Evolutionary conservation across 73 alveolate species (phyloP).

Genomic region (Paramecium primaurelia): DNA sequence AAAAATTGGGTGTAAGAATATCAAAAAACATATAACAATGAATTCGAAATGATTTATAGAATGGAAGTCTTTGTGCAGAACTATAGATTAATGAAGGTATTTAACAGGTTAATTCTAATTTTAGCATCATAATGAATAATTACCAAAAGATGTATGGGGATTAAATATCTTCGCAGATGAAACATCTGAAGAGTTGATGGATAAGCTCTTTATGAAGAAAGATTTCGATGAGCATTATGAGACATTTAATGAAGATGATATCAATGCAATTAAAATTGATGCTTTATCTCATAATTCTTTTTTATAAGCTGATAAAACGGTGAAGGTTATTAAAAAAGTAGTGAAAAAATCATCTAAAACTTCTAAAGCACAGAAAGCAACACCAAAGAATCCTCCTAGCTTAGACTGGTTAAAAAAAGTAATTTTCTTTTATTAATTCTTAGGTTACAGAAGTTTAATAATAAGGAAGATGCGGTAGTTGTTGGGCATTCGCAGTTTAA

Average conservation of each 20-base stretch:
- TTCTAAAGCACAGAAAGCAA: not conserved
- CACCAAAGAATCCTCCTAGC: not conserved
- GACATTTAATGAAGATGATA: not conserved
- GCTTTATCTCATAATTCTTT: not conserved
- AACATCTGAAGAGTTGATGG: not conserved
- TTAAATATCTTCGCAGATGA: constrained; percentile 25
- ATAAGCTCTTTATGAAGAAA: not conserved
- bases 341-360: not conserved
- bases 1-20: not conserved
- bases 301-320: not conserved
- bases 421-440: not conserved
- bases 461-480: constrained; percentile 25
- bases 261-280: not conserved
- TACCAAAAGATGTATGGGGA: constrained; percentile 26
- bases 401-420: not conserved
- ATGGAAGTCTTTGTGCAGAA: not conserved
- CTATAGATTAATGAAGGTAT: not conserved
- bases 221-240: not conserved
- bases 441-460: not conserved
- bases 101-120: not conserved
- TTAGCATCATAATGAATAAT: constrained; percentile 30
- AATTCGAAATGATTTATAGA: not conserved
- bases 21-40: not conserved
- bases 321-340: not conserved
- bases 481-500: constrained; percentile 39